These are phyloP conservation scores for Mortierella antarctica DNA, from an alignment of 192 early-diverging fungal species.

Conservation along the genomic window DNA sequence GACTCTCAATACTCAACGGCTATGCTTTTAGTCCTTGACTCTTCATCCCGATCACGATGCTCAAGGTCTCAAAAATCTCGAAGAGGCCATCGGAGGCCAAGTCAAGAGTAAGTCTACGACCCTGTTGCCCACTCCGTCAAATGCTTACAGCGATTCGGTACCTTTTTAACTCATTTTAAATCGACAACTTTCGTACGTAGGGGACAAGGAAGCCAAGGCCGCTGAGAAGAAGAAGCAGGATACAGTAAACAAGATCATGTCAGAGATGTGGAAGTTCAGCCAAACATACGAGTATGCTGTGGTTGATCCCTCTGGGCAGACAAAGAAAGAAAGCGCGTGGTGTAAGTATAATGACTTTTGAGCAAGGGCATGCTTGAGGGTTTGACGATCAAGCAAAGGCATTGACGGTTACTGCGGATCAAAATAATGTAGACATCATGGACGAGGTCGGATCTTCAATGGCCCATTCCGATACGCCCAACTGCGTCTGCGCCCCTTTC, in stretches of 20 bases:
- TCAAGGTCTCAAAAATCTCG: slow-evolving; percentile 48
- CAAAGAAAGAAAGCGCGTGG: slow-evolving; percentile 61
- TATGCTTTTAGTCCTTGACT: slow-evolving; percentile 37
- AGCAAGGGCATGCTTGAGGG: not conserved
- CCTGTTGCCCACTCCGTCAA: not conserved
- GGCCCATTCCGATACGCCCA: slow-evolving; percentile 67
- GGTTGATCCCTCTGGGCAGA: slow-evolving; percentile 55
- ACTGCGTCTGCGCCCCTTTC: slow-evolving; percentile 71
- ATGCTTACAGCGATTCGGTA: too few relatives aligned
- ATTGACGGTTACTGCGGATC: not conserved
- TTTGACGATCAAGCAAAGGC: not conserved
- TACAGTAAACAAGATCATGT: slow-evolving; percentile 42
- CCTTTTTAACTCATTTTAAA: not conserved
- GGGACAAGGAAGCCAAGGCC: slow-evolving; percentile 51
- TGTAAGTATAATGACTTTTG: slow-evolving; percentile 41
- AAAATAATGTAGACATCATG: slow-evolving; percentile 45
- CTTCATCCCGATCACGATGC: slow-evolving; percentile 56
- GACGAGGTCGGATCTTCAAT: slow-evolving; percentile 76
- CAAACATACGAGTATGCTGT: slow-evolving; percentile 66
- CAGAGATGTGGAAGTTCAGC: slow-evolving; percentile 60
- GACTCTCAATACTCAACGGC: not conserved
- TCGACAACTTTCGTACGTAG: not conserved
- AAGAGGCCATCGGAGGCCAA: slow-evolving; percentile 56
- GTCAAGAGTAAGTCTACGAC: slow-evolving; percentile 43
- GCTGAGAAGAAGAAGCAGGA: slow-evolving; percentile 45